Conservation (phyloP, 2,329 filamentous ascomycete genomes). For the Ophiostoma angusticollis region DNA sequence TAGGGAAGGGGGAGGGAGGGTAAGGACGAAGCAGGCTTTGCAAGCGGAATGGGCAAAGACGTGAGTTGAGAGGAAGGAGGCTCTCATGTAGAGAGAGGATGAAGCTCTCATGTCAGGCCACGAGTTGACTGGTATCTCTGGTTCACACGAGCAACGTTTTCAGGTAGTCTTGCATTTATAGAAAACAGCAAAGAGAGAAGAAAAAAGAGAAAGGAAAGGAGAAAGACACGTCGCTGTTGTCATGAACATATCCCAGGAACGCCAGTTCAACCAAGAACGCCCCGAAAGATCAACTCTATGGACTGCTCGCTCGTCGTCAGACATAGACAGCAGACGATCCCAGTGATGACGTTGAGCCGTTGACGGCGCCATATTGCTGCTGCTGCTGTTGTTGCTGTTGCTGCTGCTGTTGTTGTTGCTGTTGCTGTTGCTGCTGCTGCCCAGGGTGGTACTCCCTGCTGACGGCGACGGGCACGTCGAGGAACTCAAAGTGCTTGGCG, state of each 20-base stretch:
- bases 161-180: too few relatives aligned
- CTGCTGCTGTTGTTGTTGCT: background rate
- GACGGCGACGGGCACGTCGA: slow-evolving; percentile 39
- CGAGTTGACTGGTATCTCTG: too few relatives aligned
- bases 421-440: background rate
- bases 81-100: too few relatives aligned
- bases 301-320: background rate
- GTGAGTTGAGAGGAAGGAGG: background rate
- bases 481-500: slow-evolving; percentile 62
- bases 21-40: background rate
- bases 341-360: background rate
- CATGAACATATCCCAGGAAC: too few relatives aligned
- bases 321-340: slow-evolving; percentile 3
- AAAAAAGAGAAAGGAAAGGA: background rate
- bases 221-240: too few relatives aligned
- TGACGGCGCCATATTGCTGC: background rate
- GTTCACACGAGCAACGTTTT: too few relatives aligned
- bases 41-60: background rate
- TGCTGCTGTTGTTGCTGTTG: slow-evolving; percentile 1
- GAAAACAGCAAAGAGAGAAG: background rate
- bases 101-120: too few relatives aligned
- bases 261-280: too few relatives aligned
- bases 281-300: too few relatives aligned
- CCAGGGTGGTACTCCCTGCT: slow-evolving; percentile 13
- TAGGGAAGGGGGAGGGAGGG: slow-evolving; percentile 10